These are phyloP conservation scores for Botrytis cinerea DNA, from an alignment of 2,329 filamentous ascomycete species.

Conservation along the genomic window DNA sequence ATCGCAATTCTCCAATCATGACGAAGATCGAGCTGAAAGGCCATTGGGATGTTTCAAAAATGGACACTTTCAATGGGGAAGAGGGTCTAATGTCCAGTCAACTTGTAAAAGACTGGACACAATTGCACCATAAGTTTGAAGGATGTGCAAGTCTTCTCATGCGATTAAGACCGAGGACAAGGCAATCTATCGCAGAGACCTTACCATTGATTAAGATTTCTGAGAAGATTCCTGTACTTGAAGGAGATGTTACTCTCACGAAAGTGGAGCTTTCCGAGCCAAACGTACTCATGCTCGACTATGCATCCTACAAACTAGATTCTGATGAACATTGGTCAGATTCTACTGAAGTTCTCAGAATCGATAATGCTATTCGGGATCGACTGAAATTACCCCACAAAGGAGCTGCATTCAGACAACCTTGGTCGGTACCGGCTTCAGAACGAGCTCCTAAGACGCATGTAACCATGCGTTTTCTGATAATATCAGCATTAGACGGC, in stretches of 20 bases:
- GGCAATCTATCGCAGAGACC: background rate
- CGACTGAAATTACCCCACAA: slow-evolving; percentile 37
- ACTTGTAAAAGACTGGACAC: slow-evolving; percentile 32
- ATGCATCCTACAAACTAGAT: slow-evolving; percentile 37
- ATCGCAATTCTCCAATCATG: slow-evolving; percentile 32
- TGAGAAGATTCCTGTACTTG: background rate
- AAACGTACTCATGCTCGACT: slow-evolving; percentile 42
- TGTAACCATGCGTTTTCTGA: slow-evolving; percentile 36
- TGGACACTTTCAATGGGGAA: slow-evolving; percentile 40
- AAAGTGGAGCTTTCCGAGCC: slow-evolving; percentile 37
- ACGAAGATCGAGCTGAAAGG: slow-evolving; percentile 37
- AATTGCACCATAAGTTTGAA: slow-evolving; percentile 37
- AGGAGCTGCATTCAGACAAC: slow-evolving; percentile 37
- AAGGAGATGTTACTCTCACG: slow-evolving; percentile 22
- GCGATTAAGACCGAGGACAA: slow-evolving; percentile 29
- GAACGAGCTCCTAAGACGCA: slow-evolving; percentile 33
- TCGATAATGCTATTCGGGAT: slow-evolving; percentile 40
- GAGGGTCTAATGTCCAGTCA: slow-evolving; percentile 22
- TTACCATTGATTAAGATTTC: background rate
- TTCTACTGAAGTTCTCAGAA: slow-evolving; percentile 36
- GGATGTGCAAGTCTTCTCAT: slow-evolving; percentile 40
- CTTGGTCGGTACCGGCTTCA: slow-evolving; percentile 34
- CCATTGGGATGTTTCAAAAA: slow-evolving; percentile 35
- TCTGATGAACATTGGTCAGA: slow-evolving; percentile 31
- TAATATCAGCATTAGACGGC: slow-evolving; percentile 33